Percentiles rank a stretch among this genome's conserved stretches.
phyloP scores from a whole-genome alignment of 2,329 filamentous ascomycete species.

The Pestalotiopsis fici region DNA sequence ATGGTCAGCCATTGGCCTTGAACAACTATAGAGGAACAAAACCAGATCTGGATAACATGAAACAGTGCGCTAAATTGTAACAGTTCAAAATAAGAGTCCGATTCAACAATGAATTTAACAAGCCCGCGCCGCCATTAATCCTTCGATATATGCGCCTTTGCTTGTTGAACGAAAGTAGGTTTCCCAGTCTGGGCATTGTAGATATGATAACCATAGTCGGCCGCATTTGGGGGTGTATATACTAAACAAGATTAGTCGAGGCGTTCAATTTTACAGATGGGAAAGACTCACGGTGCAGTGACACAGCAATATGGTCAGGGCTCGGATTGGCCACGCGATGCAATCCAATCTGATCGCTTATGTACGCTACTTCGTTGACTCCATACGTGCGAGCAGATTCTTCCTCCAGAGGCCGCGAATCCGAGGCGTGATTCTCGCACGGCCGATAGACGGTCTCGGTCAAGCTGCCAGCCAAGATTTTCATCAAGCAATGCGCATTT shows the following conservation, averaged over 20 bases:
- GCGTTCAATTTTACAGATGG: not conserved
- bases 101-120: not conserved
- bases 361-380: constrained; percentile 9
- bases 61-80: not conserved
- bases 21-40: too few relatives aligned
- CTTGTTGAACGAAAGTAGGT: not conserved
- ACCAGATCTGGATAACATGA: not conserved
- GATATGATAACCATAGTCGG: constrained; percentile 60
- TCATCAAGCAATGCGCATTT: constrained; percentile 37
- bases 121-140: not conserved
- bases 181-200: constrained; percentile 55
- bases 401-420: not conserved
- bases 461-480: constrained; percentile 23
- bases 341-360: constrained; percentile 6
- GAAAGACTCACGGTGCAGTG: not conserved
- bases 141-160: not conserved
- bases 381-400: not conserved
- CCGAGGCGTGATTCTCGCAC: not conserved
- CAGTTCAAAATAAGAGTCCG: not conserved
- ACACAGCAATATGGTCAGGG: not conserved
- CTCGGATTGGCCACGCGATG: not conserved
- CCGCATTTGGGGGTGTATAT: constrained; percentile 68
- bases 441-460: constrained; percentile 1
- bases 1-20: too few relatives aligned
- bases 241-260: constrained; percentile 27